These are phyloP conservation scores for Inonotus hispidus DNA, from an alignment of 1,284 basidiomycete genomes.

Conservation along the genomic window DNA sequence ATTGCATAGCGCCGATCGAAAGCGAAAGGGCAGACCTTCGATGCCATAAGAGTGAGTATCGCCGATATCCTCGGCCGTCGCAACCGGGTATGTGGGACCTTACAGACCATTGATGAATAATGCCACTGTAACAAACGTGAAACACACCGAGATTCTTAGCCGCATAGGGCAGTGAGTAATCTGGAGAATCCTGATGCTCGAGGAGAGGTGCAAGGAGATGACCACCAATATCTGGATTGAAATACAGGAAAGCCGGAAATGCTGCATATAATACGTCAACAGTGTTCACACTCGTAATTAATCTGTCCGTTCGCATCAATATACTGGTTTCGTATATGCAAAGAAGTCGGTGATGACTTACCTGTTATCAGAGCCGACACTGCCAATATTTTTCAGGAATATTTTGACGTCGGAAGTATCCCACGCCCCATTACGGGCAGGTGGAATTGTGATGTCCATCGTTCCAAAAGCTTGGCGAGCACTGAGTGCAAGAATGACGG, in stretches of 20 bases:
- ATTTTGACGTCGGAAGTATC: constrained; percentile 21
- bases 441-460: constrained; percentile 33
- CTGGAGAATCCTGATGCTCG: constrained; percentile 32
- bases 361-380: constrained; percentile 3
- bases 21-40: neutral
- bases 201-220: constrained; percentile 43
- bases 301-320: no score
- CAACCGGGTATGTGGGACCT: neutral
- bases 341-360: neutral
- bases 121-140: no score
- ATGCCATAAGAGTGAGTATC: neutral
- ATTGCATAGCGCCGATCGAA: constrained; percentile 5
- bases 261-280: constrained; percentile 45
- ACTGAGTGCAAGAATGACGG: constrained; percentile 34
- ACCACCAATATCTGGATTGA: constrained; percentile 38
- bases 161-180: constrained; percentile 31
- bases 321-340: no score
- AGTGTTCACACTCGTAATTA: constrained; percentile 40
- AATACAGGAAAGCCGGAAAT: constrained; percentile 41
- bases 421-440: constrained; percentile 24
- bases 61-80: neutral
- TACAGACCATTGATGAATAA: neutral
- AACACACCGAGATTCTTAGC: constrained; percentile 37
- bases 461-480: constrained; percentile 36
- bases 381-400: constrained; percentile 18